These are phyloP conservation scores for Fusarium sarcochroum DNA, from an alignment of 2,329 filamentous ascomycete species.

Conservation along the genomic window DNA sequence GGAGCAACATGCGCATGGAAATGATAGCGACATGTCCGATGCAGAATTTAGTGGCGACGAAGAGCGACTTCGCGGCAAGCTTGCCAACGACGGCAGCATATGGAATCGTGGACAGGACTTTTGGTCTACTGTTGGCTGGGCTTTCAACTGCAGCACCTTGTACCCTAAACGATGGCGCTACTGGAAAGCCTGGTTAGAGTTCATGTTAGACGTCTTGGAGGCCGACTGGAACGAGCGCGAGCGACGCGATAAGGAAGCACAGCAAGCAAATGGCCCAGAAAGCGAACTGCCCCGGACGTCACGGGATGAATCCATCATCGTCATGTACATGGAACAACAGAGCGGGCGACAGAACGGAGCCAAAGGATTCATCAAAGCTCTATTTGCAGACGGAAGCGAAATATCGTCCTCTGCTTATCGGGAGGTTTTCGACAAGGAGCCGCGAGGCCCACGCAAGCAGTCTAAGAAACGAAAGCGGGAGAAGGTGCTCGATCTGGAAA, in stretches of 20 bases:
- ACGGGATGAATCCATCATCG: constrained; percentile 70
- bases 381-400: constrained; percentile 76
- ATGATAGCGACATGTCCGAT: constrained; percentile 59
- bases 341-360: constrained; percentile 61
- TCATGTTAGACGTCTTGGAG: constrained; percentile 84
- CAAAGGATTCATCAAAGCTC: constrained; percentile 73
- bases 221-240: constrained; percentile 75
- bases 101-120: constrained; percentile 87
- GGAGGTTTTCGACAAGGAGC: constrained; percentile 78
- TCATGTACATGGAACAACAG: constrained; percentile 68
- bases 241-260: constrained; percentile 60
- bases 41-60: constrained; percentile 61
- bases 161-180: constrained; percentile 82
- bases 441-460: constrained; percentile 56
- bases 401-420: constrained; percentile 68
- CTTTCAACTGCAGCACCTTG: constrained; percentile 86
- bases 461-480: constrained; percentile 66
- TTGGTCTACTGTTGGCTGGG: constrained; percentile 92
- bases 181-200: constrained; percentile 85
- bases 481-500: constrained; percentile 68
- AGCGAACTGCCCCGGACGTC: constrained; percentile 48
- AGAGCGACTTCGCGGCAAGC: constrained; percentile 68
- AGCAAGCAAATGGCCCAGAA: constrained; percentile 37
- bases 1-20: constrained; percentile 58
- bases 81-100: constrained; percentile 76